Percentiles rank a stretch among this genome's conserved stretches.
Conservation (phyloP, 2,329 filamentous ascomycete species). For the Magnaporthiopsis incrustans region DNA sequence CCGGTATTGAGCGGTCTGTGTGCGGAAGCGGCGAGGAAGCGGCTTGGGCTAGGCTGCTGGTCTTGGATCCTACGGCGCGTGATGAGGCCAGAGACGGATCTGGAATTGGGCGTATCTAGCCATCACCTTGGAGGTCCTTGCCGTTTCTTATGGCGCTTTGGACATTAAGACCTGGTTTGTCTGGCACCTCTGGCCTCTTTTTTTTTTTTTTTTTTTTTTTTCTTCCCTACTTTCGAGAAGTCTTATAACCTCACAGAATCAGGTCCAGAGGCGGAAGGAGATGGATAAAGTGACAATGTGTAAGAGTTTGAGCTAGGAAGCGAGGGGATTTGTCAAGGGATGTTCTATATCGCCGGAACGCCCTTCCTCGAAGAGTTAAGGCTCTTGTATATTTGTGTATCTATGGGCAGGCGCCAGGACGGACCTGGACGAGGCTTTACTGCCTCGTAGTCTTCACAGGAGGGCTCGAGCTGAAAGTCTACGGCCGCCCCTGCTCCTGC, state of each 20-base stretch:
- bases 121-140: no score
- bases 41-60: background rate
- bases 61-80: no score
- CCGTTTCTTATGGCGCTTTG: no score
- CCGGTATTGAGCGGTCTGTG: background rate
- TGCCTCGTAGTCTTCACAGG: background rate
- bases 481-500: no score
- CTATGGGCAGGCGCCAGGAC: background rate
- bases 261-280: background rate
- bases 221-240: no score
- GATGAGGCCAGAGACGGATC: no score
- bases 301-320: background rate
- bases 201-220: background rate
- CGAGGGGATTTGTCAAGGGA: background rate
- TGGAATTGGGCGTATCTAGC: no score
- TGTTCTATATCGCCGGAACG: background rate
- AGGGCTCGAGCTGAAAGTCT: background rate
- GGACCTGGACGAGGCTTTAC: background rate
- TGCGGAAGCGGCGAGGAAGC: background rate
- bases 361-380: background rate
- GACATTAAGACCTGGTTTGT: no score
- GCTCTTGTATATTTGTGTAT: background rate
- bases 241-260: background rate
- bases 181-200: no score
- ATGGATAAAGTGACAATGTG: background rate